Evolutionary conservation across 208 protist genomes (phyloP).

Genomic region (Leishmania aethiopica): DNA sequence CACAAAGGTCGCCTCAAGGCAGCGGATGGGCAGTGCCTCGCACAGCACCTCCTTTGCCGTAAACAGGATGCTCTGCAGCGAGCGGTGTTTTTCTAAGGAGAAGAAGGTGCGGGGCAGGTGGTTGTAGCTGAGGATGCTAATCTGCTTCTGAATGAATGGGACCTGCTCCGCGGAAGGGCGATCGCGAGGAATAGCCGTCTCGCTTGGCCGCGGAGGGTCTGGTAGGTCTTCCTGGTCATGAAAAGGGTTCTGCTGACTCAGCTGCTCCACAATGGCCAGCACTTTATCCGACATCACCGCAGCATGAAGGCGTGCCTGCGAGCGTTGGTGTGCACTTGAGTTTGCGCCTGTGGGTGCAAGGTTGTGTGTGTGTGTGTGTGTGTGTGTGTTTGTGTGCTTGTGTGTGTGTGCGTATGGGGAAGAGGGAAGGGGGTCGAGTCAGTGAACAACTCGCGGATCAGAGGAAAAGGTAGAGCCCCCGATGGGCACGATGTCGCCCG

Average conservation of each 20-base stretch:
- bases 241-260: conserved; percentile 73
- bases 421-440: background rate
- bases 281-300: conserved; percentile 22
- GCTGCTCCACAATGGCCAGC: conserved; percentile 57
- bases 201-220: conserved; percentile 72
- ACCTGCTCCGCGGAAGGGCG: conserved; percentile 60
- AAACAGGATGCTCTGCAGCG: conserved; percentile 81
- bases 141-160: conserved; percentile 66
- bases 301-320: background rate
- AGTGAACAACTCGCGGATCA: background rate
- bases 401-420: background rate
- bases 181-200: conserved; percentile 56
- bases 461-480: background rate
- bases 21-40: conserved; percentile 91
- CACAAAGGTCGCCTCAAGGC: conserved; percentile 92
- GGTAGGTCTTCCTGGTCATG: conserved; percentile 49
- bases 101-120: conserved; percentile 92
- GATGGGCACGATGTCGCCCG: background rate
- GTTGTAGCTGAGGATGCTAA: conserved; percentile 88
- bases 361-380: background rate
- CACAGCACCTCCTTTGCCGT: conserved; percentile 82
- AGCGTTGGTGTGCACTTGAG: background rate
- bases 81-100: conserved; percentile 86
- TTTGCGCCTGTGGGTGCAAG: background rate
- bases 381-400: background rate